Evolutionary conservation across 202 grass and related monocot species (phyloP), one percentile per base, ranked within the genome.

Genomic region (Brachypodium distachyon): DNA sequence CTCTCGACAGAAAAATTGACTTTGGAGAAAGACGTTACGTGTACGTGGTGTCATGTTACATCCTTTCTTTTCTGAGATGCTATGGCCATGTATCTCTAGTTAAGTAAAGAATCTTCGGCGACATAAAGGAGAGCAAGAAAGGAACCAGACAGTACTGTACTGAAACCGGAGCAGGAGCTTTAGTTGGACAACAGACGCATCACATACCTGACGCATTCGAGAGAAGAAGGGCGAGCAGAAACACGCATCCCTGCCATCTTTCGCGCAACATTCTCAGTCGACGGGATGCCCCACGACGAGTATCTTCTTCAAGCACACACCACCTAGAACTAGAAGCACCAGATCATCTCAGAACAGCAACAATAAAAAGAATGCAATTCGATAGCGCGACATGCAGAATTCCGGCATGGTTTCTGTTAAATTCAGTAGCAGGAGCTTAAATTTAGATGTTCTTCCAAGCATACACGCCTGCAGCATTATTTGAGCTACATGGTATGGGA

Each of bases 161-260:
- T 19, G 49, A 18, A 80, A 82, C 36, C 44, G 12, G 5, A 61
- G 19, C 17, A 53, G 38, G 51, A 78, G 26, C 37, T 22, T 23
- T 4, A 22, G 22, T 31, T 26, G 10, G 41, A 82, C 5, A 46
- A 7, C 16, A 1, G 50, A 3, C 19, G 9, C 0, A 26, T 29
- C 25, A 76, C 51, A 63, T 87, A 92, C 92, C 92, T 87, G 89
- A 78, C 28, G 62, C 44, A 37, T 17, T 77, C 52, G 58, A 82
- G 55, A 92, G 60, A 56, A 82, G 13, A 73, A 81, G 59, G 16
- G 49, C 22, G 67, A 92, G 25, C 19, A 85, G 7, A 21, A 90
- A 14, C 33, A 87, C 14, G 57, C 83, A 68, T 65, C 83, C 86
- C 40, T 84, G 80, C 92, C 92, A 87, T 90, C 68, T 51, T 73